These are phyloP conservation scores for Bipolaris cookei DNA, from an alignment of 2,329 filamentous ascomycete genomes.

Conservation along the genomic window DNA sequence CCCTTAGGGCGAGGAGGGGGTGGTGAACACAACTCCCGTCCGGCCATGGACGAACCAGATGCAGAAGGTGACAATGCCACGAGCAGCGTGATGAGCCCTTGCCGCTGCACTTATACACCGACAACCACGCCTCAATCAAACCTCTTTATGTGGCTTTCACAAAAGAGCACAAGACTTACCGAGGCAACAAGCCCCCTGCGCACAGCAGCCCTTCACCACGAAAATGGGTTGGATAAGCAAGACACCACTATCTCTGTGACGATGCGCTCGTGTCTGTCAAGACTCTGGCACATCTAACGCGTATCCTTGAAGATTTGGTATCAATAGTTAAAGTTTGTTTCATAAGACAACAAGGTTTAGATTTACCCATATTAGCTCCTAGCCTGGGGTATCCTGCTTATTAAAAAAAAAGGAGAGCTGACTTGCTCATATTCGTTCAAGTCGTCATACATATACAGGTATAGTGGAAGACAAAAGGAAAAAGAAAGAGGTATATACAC, in stretches of 20 bases:
- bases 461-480: slow-evolving; percentile 11
- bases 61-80: slow-evolving; percentile 41
- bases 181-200: slow-evolving; percentile 8
- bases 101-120: slow-evolving; percentile 23
- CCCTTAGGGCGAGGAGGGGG: slow-evolving; percentile 28
- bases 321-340: not conserved
- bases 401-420: slow-evolving; percentile 9
- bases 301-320: not conserved
- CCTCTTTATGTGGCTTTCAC: not conserved
- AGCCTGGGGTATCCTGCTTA: slow-evolving; percentile 15
- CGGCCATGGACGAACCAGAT: slow-evolving; percentile 22
- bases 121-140: slow-evolving; percentile 9
- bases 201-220: slow-evolving; percentile 1
- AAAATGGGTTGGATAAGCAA: not conserved
- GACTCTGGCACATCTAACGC: not conserved
- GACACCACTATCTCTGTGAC: not conserved
- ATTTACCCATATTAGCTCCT: not conserved
- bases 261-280: not conserved
- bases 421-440: slow-evolving; percentile 2
- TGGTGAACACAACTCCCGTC: slow-evolving; percentile 12
- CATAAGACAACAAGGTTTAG: not conserved
- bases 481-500: slow-evolving; percentile 30
- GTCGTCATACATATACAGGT: slow-evolving; percentile 21
- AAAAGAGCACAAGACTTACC: slow-evolving; percentile 8
- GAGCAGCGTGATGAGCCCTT: slow-evolving; percentile 14